Conservation (phyloP, 1,139 yeast species). For the Starmera stellimalicola region DNA sequence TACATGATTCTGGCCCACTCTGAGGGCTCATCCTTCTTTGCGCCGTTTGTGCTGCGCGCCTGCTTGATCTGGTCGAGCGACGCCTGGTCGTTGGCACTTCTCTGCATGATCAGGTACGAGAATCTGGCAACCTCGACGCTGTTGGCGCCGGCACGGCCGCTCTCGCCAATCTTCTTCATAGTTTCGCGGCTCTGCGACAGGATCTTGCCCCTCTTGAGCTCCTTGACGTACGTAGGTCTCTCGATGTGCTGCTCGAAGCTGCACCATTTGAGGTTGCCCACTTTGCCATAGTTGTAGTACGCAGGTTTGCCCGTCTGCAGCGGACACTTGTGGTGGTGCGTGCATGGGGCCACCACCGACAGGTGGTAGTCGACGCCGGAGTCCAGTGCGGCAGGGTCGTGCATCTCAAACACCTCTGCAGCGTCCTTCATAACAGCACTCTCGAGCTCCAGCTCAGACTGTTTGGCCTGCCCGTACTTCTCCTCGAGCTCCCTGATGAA, state of each 20-base stretch:
- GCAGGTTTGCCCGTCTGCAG: slow-evolving; percentile 70
- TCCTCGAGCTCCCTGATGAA: slow-evolving; percentile 30
- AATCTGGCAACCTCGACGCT: slow-evolving; percentile 68
- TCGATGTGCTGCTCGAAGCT: slow-evolving; percentile 63
- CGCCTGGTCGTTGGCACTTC: slow-evolving; percentile 31
- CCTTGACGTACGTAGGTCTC: slow-evolving; percentile 71
- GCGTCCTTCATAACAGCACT: slow-evolving; percentile 33
- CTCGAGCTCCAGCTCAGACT: slow-evolving; percentile 40
- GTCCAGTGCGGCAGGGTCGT: slow-evolving; percentile 14
- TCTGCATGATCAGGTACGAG: slow-evolving; percentile 66
- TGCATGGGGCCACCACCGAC: slow-evolving; percentile 76
- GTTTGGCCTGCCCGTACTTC: slow-evolving; percentile 33
- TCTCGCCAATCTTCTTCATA: slow-evolving; percentile 29
- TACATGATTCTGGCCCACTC: slow-evolving; percentile 67
- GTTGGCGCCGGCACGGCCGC: slow-evolving; percentile 68
- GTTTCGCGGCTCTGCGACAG: slow-evolving; percentile 66
- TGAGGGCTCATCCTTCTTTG: slow-evolving; percentile 12
- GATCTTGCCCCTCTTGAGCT: slow-evolving; percentile 72
- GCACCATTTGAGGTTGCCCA: slow-evolving; percentile 40
- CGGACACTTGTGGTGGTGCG: slow-evolving; percentile 86
- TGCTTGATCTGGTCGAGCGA: slow-evolving; percentile 21
- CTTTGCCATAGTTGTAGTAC: slow-evolving; percentile 41
- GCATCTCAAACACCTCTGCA: slow-evolving; percentile 26
- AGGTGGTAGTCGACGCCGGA: slow-evolving; percentile 36
- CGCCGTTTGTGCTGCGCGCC: slow-evolving; percentile 11